Evolutionary conservation across 441 rosid genomes (phyloP).

Genomic region (Gossypium schwendimanii): DNA sequence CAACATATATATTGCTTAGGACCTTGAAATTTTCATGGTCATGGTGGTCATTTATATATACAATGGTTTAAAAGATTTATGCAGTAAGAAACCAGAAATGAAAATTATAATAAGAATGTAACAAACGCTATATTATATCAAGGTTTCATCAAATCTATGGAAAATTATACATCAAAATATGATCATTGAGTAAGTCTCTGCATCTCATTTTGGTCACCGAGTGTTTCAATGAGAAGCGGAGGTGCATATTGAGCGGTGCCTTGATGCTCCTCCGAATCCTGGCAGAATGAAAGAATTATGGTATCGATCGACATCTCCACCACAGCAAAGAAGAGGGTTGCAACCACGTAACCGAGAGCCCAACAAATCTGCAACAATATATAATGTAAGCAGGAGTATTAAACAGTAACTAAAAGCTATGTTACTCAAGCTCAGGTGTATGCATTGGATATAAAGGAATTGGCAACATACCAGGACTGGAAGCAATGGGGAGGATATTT

Average conservation of each 20-base stretch:
- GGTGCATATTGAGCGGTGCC: constrained; percentile 96
- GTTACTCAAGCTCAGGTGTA: neutral
- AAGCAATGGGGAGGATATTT: constrained; percentile 78
- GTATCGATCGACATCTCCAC: constrained; percentile 97
- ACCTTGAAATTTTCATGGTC: neutral
- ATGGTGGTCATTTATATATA: neutral
- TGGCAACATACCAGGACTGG: constrained; percentile 69
- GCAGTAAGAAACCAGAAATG: neutral
- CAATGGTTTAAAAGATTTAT: neutral
- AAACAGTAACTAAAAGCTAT: neutral
- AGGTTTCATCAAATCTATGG: constrained; percentile 14
- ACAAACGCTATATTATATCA: constrained; percentile 8
- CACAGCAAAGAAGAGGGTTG: constrained; percentile 89
- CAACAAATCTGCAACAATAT: constrained; percentile 69
- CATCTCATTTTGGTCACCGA: constrained; percentile 70
- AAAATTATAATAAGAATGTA: neutral
- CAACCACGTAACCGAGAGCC: constrained; percentile 79
- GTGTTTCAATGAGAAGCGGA: constrained; percentile 80
- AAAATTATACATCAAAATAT: constrained; percentile 17
- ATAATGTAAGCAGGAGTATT: neutral
- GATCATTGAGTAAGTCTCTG: constrained; percentile 88
- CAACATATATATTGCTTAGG: neutral
- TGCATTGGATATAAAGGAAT: neutral
- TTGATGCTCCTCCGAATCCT: constrained; percentile 92
- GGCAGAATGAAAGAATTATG: constrained; percentile 90